Conservation (phyloP, 495 filamentous ascomycete genomes). For the Letharia lupina region DNA sequence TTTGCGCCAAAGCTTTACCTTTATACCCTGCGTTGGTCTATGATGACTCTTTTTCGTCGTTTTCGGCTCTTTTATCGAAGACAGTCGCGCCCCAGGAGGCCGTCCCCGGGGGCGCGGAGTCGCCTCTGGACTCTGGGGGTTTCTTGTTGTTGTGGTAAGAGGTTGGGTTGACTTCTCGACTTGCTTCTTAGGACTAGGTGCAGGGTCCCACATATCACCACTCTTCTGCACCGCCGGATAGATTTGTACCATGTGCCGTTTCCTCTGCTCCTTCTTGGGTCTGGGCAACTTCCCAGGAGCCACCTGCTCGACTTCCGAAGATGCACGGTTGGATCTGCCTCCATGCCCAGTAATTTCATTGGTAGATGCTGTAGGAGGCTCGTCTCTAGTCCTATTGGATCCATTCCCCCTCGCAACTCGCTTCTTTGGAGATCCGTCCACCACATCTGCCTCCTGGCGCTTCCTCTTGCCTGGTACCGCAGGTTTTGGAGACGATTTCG, state of each 20-base stretch:
- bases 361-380: neutral
- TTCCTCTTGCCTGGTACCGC: conserved; percentile 9
- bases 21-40: neutral
- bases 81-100: neutral
- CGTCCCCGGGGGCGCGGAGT: neutral
- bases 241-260: neutral
- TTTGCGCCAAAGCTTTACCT: neutral
- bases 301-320: neutral
- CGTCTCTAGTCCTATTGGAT: neutral
- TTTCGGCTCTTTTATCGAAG: too few species aligned
- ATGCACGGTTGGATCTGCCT: neutral
- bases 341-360: neutral
- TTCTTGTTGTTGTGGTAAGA: neutral
- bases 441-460: conserved; percentile 2
- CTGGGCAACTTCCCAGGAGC: neutral
- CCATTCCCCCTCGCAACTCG: neutral
- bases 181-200: neutral
- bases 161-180: neutral
- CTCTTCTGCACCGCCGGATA: neutral
- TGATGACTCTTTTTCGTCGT: too few species aligned
- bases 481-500: neutral
- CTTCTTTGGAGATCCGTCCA: neutral
- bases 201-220: neutral
- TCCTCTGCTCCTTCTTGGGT: neutral
- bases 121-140: neutral